Conservation (phyloP, 1,284 basidiomycete species). For the Tilletia indica region DNA sequence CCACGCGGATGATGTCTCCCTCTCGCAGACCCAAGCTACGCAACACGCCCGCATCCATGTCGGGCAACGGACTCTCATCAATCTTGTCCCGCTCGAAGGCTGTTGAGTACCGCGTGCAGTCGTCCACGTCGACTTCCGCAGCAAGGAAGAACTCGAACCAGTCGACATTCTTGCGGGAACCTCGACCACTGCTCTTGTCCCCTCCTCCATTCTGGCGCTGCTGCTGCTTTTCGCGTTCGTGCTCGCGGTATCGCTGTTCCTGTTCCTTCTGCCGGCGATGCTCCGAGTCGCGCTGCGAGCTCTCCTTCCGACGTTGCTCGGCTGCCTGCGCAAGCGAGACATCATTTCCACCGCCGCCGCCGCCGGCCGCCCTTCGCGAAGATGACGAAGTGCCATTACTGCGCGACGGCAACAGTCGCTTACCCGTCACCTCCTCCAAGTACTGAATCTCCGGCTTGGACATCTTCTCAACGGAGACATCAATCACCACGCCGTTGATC, state of each 20-base stretch:
- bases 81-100: conserved; percentile 95
- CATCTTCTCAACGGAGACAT: conserved; percentile 92
- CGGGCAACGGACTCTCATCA: conserved; percentile 84
- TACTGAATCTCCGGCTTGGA: conserved; percentile 81
- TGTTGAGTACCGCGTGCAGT: conserved; percentile 89
- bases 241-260: conserved; percentile 34
- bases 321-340: not conserved
- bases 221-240: conserved; percentile 36
- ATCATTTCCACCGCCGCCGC: conserved; percentile 57
- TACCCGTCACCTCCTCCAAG: conserved; percentile 69
- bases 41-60: conserved; percentile 84
- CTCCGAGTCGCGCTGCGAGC: conserved; percentile 11
- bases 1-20: conserved; percentile 95
- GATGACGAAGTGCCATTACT: conserved; percentile 55
- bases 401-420: conserved; percentile 34
- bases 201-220: conserved; percentile 33
- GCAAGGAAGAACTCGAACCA: conserved; percentile 99
- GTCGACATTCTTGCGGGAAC: conserved; percentile 60
- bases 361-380: conserved; percentile 73
- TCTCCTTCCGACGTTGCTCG: conserved; percentile 2
- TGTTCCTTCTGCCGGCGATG: conserved; percentile 4
- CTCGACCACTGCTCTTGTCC: conserved; percentile 32
- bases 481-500: conserved; percentile 94
- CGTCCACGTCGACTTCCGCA: conserved; percentile 93
- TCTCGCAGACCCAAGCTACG: conserved; percentile 88